phyloP scores from a whole-genome alignment of 441 rosid genomes.

The Raphanus hybrid region DNA sequence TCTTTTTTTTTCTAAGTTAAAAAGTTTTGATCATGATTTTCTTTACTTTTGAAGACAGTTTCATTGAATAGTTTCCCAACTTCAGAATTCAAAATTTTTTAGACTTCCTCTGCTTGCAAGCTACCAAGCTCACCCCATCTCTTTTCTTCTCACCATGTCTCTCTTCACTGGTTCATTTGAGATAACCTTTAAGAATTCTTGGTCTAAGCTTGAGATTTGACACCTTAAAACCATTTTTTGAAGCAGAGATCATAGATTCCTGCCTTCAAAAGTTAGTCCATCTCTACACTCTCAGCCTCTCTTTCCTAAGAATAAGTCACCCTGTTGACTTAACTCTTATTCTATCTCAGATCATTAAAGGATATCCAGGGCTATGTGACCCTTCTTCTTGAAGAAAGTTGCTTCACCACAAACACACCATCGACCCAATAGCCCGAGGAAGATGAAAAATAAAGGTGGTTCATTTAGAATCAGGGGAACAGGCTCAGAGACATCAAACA shows the following conservation, averaged over 20 bases:
- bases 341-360: background rate
- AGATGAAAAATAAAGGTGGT: background rate
- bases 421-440: background rate
- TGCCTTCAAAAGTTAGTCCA: background rate
- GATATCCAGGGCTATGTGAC: background rate
- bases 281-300: background rate
- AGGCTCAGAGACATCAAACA: background rate
- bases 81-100: background rate
- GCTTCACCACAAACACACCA: background rate
- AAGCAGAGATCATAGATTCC: background rate
- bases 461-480: background rate
- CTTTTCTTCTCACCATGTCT: no score
- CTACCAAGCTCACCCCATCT: no score
- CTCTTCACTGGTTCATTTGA: no score
- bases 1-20: background rate
- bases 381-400: background rate
- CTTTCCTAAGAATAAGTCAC: background rate
- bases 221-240: background rate
- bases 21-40: constrained; percentile 19
- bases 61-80: background rate
- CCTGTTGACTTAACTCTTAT: background rate
- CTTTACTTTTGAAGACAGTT: background rate
- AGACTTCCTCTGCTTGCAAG: background rate
- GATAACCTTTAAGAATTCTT: no score
- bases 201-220: no score